Evolutionary conservation across 2,329 filamentous ascomycete genomes (phyloP).

Genomic region (Aspergillus versicolor): DNA sequence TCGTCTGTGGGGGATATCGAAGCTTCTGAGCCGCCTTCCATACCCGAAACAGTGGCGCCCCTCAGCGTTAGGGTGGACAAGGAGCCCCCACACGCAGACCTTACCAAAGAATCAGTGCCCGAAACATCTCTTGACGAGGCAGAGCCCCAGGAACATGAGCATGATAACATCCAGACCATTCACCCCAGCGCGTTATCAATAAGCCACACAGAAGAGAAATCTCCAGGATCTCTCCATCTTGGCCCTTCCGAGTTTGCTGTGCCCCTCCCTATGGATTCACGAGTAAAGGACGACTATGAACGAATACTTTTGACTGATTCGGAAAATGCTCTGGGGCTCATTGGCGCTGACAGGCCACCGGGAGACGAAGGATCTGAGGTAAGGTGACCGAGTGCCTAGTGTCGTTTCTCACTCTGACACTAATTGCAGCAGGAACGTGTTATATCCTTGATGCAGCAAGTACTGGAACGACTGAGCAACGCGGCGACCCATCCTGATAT

Average conservation of each 20-base stretch:
- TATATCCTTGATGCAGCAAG: conserved; percentile 31
- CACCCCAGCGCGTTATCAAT: conserved; percentile 39
- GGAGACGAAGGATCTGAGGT: conserved; percentile 26
- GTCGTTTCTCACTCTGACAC: conserved; percentile 15
- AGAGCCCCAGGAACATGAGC: conserved; percentile 19
- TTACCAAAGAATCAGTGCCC: conserved; percentile 22
- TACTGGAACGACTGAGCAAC: conserved; percentile 41
- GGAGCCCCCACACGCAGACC: conserved; percentile 24
- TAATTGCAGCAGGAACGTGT: conserved; percentile 24
- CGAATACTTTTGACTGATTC: conserved; percentile 29
- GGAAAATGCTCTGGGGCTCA: conserved; percentile 30
- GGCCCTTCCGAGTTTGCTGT: conserved; percentile 42
- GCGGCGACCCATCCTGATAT: conserved; percentile 46
- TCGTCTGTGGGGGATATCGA: conserved; percentile 45
- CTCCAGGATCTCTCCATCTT: conserved; percentile 35
- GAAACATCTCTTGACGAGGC: conserved; percentile 28
- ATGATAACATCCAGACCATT: conserved; percentile 39
- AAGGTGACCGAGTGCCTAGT: conserved; percentile 4
- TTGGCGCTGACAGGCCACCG: conserved; percentile 21
- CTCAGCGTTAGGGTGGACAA: conserved; percentile 38
- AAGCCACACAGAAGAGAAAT: conserved; percentile 22
- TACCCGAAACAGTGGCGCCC: conserved; percentile 32
- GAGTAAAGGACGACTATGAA: conserved; percentile 45
- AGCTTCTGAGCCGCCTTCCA: conserved; percentile 25
- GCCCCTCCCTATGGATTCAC: conserved; percentile 44